Evolutionary conservation across 2,329 filamentous ascomycete species (phyloP), one percentile per base, ranked within the genome.

Genomic region (Xylariales sp.): DNA sequence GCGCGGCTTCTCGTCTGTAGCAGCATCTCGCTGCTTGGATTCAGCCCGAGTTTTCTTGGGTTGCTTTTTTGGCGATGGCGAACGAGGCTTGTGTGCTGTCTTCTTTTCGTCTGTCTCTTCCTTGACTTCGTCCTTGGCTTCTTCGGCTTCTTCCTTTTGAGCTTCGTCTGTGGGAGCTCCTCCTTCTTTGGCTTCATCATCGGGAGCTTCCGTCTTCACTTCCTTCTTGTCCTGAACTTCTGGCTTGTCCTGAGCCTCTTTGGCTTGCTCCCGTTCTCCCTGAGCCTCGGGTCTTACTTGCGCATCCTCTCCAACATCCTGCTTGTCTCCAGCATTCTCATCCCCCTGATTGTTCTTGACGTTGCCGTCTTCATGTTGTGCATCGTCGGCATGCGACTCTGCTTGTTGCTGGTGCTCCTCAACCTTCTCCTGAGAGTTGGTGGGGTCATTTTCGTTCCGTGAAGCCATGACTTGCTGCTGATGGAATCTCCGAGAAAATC

Each of bases 61-160:
- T 8, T 46, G 20, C 40, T 73, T 66, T 53, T 69, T 74, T 19
- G 59, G 54, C 51, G 70, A 71, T 34, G 49, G 40, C 40, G 47
- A 42, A 41, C 46, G 40, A 21, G 46, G 42, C 27, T 53, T 44
- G 31, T 48, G 44, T 38, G 40, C 43, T 37, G 46, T 36, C 31
- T 45, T 49, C 9, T 50, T 44, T 22, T 42, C 41, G 41, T 38
- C 29, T 40, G 20, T 10, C 33, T 18, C 28, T 36, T 19, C n/a
- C 33, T 24, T 11, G 19, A 22, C 35, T 44, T 36, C 31, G 14
- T 29, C 27, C 12, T 31, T 44, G 16, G 15, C 35, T 32, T 45
- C n/a, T 18, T 46, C 29, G 12, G 25, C 42, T 27, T 47, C 22
- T 25, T 46, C 41, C 9, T 35, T 43, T 20, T 49, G 38, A 24